Evolutionary conservation across 1,284 basidiomycete species (phyloP), one percentile per base, ranked within the genome.

Genomic region (Sporisorium iseilematis-ciliati): DNA sequence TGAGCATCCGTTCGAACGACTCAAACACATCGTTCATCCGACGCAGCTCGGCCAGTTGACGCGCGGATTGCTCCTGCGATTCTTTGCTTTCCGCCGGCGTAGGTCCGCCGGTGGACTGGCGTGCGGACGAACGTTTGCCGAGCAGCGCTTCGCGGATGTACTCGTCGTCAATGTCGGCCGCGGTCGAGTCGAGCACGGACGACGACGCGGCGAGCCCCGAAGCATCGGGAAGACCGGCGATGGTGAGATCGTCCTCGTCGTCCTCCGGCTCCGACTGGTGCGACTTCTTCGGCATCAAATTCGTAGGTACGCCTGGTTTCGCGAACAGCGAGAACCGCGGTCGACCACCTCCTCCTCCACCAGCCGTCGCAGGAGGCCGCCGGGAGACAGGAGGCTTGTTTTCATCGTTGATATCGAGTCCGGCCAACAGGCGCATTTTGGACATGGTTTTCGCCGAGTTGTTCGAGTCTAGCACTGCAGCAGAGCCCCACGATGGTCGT

Each of bases 1-100:
- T 51, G 10, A 84, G 74, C 70, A 77, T 78, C 11, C 43, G 48
- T 50, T 84, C 83, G 58, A 80, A 84, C 6, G 74, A 60, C 43
- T 78, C 77, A 58, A 84, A 84, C n/a, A 80, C 65, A 8, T 75
- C 71, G 54, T 84, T 83, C 59, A 84, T 75, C 42, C 71, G 65
- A 8, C 67, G 72, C 7, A 83, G 56, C 49, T 84, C 79, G 23
- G 64, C 41, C n/a, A 83, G 65, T 41, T 84, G 82, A 11, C 66
- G 60, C 7, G 72, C 67, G 7, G 78, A 46, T 31, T 75, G 64
- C 45, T 83, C 82, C 14, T 73, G 58, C 11, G 68, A 75, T 41
- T 84, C 73, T 40, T 60, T 70, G 60, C 43, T 50, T 33, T 75
- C 64, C 14, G 41, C 7, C 11, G 72, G 59, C 2, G 72, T 66